Percentiles rank a stretch among this genome's conserved stretches.
Evolutionary conservation across 352 stramenopile genomes (phyloP).

Genomic region (Phytophthora europaea): DNA sequence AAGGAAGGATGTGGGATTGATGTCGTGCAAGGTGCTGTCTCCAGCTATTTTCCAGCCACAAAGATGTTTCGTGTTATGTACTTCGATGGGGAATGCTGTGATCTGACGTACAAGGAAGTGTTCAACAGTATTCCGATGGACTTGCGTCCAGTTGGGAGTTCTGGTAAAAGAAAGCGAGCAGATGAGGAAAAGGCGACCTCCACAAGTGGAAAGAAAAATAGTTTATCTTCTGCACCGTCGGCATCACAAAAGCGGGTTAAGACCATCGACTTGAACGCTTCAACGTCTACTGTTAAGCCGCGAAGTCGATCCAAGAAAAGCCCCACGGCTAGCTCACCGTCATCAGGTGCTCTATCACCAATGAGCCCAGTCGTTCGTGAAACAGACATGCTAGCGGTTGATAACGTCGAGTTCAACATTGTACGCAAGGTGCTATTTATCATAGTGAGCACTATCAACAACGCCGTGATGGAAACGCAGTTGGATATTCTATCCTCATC

Average conservation of each 20-base stretch:
- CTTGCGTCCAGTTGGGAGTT: conserved; percentile 29
- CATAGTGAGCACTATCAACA: conserved; percentile 54
- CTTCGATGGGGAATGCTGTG: conserved; percentile 56
- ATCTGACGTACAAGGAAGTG: conserved; percentile 73
- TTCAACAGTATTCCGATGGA: conserved; percentile 64
- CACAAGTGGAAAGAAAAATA: conserved; percentile 18
- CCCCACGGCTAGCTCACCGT: conserved; percentile 11
- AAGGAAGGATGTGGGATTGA: conserved; percentile 43
- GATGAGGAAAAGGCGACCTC: conserved; percentile 14
- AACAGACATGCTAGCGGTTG: conserved; percentile 29
- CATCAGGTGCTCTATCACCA: conserved; percentile 20
- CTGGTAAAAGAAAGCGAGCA: conserved; percentile 59
- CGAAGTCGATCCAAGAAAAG: conserved; percentile 18
- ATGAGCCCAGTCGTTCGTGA: conserved; percentile 25
- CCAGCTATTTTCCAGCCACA: conserved; percentile 80
- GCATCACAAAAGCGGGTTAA: conserved; percentile 50
- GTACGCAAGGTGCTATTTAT: conserved; percentile 69
- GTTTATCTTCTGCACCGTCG: conserved; percentile 18
- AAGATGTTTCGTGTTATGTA: conserved; percentile 83
- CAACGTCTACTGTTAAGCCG: conserved; percentile 18
- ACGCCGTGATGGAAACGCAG: conserved; percentile 40
- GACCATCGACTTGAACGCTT: conserved; percentile 29
- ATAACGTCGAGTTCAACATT: conserved; percentile 56
- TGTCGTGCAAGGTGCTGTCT: conserved; percentile 60
- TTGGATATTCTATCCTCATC: conserved; percentile 43